Evolutionary conservation across 2,329 filamentous ascomycete species (phyloP).

Genomic region (Thelonectria discophora): DNA sequence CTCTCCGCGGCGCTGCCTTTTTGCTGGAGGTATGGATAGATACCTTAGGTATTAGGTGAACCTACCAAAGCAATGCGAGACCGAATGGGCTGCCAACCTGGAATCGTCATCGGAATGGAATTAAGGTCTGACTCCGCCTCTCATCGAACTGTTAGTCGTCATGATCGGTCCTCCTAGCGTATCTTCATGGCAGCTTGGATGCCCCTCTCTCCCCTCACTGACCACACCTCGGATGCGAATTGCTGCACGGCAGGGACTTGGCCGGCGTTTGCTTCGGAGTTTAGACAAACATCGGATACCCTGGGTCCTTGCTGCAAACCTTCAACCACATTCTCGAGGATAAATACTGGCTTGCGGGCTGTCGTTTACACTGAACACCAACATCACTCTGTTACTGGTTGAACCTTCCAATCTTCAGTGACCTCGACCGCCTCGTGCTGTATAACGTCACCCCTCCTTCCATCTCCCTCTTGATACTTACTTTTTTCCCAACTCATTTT

Average conservation of each 20-base stretch:
- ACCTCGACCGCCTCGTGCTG: not conserved
- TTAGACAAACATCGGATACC: constrained; percentile 16
- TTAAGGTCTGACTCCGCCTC: constrained; percentile 1
- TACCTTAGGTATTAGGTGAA: not conserved
- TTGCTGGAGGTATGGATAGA: not conserved
- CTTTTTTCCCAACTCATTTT: not conserved
- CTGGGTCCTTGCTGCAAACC: not conserved
- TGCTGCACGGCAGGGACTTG: not conserved
- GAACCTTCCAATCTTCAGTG: constrained; percentile 14
- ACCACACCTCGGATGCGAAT: not conserved
- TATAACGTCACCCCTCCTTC: not conserved
- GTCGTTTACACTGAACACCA: not conserved
- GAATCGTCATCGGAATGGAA: not conserved
- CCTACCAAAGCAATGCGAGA: not conserved
- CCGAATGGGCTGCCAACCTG: not conserved
- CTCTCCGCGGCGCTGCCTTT: not conserved
- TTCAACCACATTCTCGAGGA: not conserved
- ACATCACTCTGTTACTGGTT: not conserved
- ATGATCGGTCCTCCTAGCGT: constrained; percentile 6
- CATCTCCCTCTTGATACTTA: not conserved
- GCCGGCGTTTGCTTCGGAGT: constrained; percentile 25
- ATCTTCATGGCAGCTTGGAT: not conserved
- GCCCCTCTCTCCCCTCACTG: not conserved
- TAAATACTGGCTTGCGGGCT: constrained; percentile 14
- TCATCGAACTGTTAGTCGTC: constrained; percentile 5